Conservation (phyloP, 164 flowering plant genomes). For the Magnolia changhungtana region DNA sequence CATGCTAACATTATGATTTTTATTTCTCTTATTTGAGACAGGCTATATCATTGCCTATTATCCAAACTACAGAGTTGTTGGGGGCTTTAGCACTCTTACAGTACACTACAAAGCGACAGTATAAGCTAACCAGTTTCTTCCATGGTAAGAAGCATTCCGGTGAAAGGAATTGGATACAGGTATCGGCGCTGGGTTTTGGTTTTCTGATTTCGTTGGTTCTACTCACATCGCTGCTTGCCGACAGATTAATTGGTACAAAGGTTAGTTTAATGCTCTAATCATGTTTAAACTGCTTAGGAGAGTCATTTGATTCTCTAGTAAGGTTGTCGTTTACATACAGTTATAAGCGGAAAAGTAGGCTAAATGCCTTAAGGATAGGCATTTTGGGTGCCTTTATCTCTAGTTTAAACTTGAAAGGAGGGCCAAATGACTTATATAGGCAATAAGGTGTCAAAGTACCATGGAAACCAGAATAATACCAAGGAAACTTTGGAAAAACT, state of each 20-base stretch:
- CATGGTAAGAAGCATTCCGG: slow-evolving; percentile 20
- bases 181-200: slow-evolving; percentile 56
- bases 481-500: too few relatives aligned
- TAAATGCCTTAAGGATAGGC: neutral
- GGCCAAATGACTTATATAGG: too few relatives aligned
- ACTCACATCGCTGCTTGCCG: slow-evolving; percentile 56
- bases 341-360: neutral
- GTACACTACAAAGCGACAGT: slow-evolving; percentile 38
- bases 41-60: slow-evolving; percentile 55
- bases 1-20: neutral
- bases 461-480: too few relatives aligned
- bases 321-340: neutral
- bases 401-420: neutral
- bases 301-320: neutral
- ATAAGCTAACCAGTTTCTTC: slow-evolving; percentile 32
- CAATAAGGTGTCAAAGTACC: too few relatives aligned
- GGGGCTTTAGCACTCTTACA: slow-evolving; percentile 43
- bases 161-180: slow-evolving; percentile 60
- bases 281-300: neutral
- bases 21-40: slow-evolving; percentile 19
- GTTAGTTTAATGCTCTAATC: slow-evolving; percentile 28
- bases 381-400: neutral
- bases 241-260: slow-evolving; percentile 57
- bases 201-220: slow-evolving; percentile 47
- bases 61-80: slow-evolving; percentile 56